Base-by-base conservation (phyloP, 2,329 filamentous ascomycete genomes). In the Exserohilum turcica region DNA sequence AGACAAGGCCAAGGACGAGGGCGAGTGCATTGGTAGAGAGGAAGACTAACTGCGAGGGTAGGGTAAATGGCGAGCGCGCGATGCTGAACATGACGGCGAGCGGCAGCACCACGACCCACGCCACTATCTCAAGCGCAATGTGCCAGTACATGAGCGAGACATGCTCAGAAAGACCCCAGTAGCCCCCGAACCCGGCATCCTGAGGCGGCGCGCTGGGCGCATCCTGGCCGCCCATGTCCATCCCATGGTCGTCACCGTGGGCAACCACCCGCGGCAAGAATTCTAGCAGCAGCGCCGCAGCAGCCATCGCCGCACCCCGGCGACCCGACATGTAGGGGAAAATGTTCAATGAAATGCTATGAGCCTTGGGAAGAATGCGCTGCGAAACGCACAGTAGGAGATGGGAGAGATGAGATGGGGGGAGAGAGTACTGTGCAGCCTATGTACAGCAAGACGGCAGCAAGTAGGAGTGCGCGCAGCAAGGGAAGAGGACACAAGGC, bases 21-120 rank as follows among this genome's bases (percentile, higher is more conserved):
- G 75, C 71, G 48, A 77, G 58, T 32, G 73, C 72, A 56, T 80
- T 79, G 19, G 74, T 48, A 24, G 70, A 48, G 40, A 80, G 74
- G 66, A 80, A 80, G 16, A 70, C 57, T 55, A 92, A 81, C 67
- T 96, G 92, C 1, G 81, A 75, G 0, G 82, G 78, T 2, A 96
- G 79, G 1, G 87, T 87, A 64, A 89, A 86, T 57, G 88, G 84
- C 37, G 92, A 97, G 56, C 84, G 85, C 31, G 88, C 88, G 59
- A 96, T 80, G 49, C 91, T 96, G 59, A 97, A 81, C 86, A 97
- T 91, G 43, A 96, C 87, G 60, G 85, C 87, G 54, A 88, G 73
- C 44, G 91, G 91, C 48, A 93, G 79, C 43, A 89, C 68, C 48
- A 92, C 81, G 31, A 89, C 80, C 90, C 91, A 94, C 7, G 83